Percentiles rank a stretch among this genome's conserved stretches.
These are phyloP conservation scores for Umbelopsis ramanniana DNA, from an alignment of 192 early-diverging fungal genomes.

Conservation along the genomic window DNA sequence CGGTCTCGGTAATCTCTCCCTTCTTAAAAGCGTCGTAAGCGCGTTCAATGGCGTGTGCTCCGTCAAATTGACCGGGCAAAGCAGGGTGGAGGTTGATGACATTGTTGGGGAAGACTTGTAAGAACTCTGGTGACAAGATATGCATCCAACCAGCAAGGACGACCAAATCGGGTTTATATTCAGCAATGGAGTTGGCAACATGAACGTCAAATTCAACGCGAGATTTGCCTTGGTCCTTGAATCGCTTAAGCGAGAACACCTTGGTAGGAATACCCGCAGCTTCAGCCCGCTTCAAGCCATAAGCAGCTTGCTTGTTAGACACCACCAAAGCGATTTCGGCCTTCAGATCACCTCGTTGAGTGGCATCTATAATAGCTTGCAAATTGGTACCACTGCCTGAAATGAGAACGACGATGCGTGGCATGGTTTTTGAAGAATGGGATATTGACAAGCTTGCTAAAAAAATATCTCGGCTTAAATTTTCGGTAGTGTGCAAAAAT, in stretches of 20 bases:
- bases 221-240: constrained; percentile 79
- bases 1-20: constrained; percentile 74
- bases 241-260: constrained; percentile 81
- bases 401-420: constrained; percentile 87
- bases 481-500: background rate
- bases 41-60: constrained; percentile 94
- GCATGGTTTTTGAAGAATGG: constrained; percentile 22
- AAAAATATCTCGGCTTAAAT: background rate
- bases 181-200: constrained; percentile 71
- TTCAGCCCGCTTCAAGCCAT: constrained; percentile 87
- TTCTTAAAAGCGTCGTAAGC: constrained; percentile 87
- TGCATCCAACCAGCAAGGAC: constrained; percentile 99
- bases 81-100: constrained; percentile 98
- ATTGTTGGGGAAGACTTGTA: constrained; percentile 69
- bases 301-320: constrained; percentile 85
- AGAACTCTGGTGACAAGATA: constrained; percentile 88
- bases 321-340: constrained; percentile 85
- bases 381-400: constrained; percentile 96
- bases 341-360: constrained; percentile 48
- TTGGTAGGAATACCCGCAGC: constrained; percentile 84
- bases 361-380: constrained; percentile 93
- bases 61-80: constrained; percentile 94
- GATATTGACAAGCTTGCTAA: background rate
- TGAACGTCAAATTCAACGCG: constrained; percentile 90
- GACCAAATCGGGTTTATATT: constrained; percentile 75